Conservation (phyloP, 306 rosid genomes). For the Fagus sylvatica region DNA sequence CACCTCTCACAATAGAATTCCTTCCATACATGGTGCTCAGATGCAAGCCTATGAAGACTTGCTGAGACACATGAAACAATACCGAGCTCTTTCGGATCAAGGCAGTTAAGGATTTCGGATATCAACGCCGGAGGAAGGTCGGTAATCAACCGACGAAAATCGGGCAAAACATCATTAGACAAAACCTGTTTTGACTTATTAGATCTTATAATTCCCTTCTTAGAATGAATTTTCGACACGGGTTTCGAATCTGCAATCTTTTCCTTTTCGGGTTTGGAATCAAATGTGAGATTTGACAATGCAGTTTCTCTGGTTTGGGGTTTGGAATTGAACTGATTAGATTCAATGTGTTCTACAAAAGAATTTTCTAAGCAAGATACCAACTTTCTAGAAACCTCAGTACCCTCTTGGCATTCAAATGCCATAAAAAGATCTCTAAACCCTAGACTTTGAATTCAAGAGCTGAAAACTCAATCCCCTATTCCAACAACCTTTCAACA, state of each 20-base stretch:
- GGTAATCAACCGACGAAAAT: conserved; percentile 47
- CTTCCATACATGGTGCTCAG: conserved; percentile 96
- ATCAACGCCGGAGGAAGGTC: conserved; percentile 81
- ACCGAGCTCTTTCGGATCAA: conserved; percentile 91
- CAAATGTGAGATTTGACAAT: conserved; percentile 17
- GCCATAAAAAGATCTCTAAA: conserved; percentile 65
- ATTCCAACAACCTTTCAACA: background rate
- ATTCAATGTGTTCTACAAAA: conserved; percentile 34
- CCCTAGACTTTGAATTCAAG: conserved; percentile 33
- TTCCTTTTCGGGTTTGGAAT: conserved; percentile 28
- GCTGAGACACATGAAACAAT: conserved; percentile 78
- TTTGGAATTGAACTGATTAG: conserved; percentile 31
- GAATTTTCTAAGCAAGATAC: conserved; percentile 33
- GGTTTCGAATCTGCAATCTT: conserved; percentile 34
- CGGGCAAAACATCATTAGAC: conserved; percentile 38
- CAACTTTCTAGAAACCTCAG: conserved; percentile 52
- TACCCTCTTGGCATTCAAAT: conserved; percentile 72
- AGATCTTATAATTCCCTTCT: conserved; percentile 42
- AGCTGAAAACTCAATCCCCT: conserved; percentile 44
- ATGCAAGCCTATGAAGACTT: conserved; percentile 55
- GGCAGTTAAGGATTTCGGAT: conserved; percentile 79
- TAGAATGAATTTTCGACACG: conserved; percentile 26
- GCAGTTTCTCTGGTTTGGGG: conserved; percentile 21
- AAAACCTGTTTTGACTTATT: conserved; percentile 30
- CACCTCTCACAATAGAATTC: conserved; percentile 88